Base-by-base conservation (phyloP, 257 asterid genomes). In the Solanum arcanum region DNA sequence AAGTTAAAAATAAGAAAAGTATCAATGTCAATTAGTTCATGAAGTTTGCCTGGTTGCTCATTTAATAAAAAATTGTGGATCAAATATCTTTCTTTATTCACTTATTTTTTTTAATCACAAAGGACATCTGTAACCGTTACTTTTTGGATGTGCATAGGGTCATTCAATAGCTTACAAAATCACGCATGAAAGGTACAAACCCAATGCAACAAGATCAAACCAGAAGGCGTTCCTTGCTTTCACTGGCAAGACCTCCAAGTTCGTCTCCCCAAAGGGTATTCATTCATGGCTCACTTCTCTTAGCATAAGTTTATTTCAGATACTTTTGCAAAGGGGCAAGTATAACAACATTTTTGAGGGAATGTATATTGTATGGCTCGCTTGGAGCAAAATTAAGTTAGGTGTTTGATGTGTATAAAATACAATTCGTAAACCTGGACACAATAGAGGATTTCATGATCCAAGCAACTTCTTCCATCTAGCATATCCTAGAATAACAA, bases 401-500 rank as follows among this genome's bases (percentile, higher is more conserved):
- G 3, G 20, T 39, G 6, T 41, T 76, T 76, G 83, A 42, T 31
- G 23, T 81, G 69, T 31, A 29, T 49, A 29, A 31, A 49, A 49
- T 49, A 81, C 85, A 81, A 49, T 49, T 49, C 29, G 44, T 47
- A 47, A 80, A 47, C 68, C 42, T 80, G 47, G 66, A 78, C 83
- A 78, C 37, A 47, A 29, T 29, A 29, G 70, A 84, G 88, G 66
- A 25, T 70, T 76, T 91, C 90, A 96, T 68, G 95, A 90, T 21
- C 99, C 97, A 74, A 96, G 94, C 83, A 96, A 96, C 94, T 96
- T 96, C 95, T 95, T 96, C 95, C 97, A 94, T 88, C 95, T 92
- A 18, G 99, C 99, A 60, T 95, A 96, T 39, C 95, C 96, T 42
- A 93, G 68, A 52, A 95, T 89, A 72, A 96, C 87, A 62, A 96